These are phyloP conservation scores for Ceratobasidium sp. DNA, from an alignment of 1,284 basidiomycete species.

Conservation along the genomic window DNA sequence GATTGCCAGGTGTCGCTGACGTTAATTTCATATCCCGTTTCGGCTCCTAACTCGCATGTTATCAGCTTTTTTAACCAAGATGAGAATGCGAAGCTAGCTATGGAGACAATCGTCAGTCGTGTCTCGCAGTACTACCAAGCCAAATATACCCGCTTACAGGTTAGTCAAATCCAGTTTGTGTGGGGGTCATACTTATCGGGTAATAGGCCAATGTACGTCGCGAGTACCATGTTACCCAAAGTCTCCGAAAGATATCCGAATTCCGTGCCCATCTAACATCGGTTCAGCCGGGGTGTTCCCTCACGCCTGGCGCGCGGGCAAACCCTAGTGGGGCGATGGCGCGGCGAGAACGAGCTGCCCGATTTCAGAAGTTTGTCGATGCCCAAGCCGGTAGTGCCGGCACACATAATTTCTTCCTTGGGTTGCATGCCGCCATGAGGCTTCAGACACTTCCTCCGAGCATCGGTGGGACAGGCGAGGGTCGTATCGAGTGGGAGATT, in stretches of 20 bases:
- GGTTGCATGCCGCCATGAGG: conserved; percentile 48
- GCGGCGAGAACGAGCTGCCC: conserved; percentile 45
- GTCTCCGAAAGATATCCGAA: conserved; percentile 42
- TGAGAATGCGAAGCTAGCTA: conserved; percentile 44
- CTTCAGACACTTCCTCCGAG: conserved; percentile 48
- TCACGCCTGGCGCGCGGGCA: conserved; percentile 44
- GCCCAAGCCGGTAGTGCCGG: conserved; percentile 49
- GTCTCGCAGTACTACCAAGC: conserved; percentile 49
- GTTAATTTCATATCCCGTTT: conserved; percentile 23
- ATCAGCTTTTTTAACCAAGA: conserved; percentile 49
- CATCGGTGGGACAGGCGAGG: conserved; percentile 49
- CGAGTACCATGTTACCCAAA: conserved; percentile 36
- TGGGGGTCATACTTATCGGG: neutral
- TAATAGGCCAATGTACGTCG: conserved; percentile 28
- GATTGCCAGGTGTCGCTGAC: conserved; percentile 41
- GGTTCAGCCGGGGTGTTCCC: conserved; percentile 47
- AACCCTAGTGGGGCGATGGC: conserved; percentile 41
- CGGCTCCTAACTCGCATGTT: conserved; percentile 14
- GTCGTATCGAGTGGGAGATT: conserved; percentile 50
- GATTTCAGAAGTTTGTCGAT: conserved; percentile 46
- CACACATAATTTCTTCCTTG: conserved; percentile 50
- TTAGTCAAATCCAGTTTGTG: conserved; percentile 36
- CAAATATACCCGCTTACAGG: conserved; percentile 51
- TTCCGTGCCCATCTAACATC: conserved; percentile 49
- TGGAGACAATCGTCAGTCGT: conserved; percentile 47